A percentile compares a stretch with the other conserved stretches of the same genome.
Conservation (phyloP, 2,329 filamentous ascomycete genomes). For the Paracoccidioides lutzii region DNA sequence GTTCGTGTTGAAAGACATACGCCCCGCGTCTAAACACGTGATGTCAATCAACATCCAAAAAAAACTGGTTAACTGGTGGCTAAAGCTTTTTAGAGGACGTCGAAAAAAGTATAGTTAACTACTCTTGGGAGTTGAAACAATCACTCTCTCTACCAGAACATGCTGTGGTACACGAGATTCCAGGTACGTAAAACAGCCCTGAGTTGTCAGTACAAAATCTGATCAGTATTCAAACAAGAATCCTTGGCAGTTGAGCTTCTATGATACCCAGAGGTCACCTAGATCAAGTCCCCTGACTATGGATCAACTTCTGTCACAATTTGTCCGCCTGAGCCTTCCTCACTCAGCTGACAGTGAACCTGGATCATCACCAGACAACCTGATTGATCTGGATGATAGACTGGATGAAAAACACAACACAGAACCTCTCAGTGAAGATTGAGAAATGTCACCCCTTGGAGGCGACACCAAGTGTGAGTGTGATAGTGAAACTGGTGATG, state of each 20-base stretch:
- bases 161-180: background rate
- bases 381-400: slow-evolving; percentile 1
- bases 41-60: slow-evolving; percentile 2
- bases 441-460: background rate
- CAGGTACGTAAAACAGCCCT: background rate
- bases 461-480: background rate
- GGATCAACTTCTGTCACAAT: background rate
- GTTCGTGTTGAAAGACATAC: background rate
- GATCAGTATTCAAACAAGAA: background rate
- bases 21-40: slow-evolving; percentile 9
- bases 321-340: background rate
- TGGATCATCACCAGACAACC: background rate
- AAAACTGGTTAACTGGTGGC: background rate
- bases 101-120: too few species aligned
- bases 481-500: background rate
- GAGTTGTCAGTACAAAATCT: background rate
- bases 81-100: background rate
- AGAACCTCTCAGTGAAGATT: background rate
- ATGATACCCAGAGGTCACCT: background rate
- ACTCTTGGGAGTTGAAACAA: too few species aligned
- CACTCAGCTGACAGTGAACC: background rate
- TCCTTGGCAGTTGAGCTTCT: slow-evolving; percentile 1
- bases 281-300: background rate
- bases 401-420: background rate
- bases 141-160: background rate